Evolutionary conservation across 176 grass and related monocot genomes (phyloP).

Genomic region (Triticum aestivum): DNA sequence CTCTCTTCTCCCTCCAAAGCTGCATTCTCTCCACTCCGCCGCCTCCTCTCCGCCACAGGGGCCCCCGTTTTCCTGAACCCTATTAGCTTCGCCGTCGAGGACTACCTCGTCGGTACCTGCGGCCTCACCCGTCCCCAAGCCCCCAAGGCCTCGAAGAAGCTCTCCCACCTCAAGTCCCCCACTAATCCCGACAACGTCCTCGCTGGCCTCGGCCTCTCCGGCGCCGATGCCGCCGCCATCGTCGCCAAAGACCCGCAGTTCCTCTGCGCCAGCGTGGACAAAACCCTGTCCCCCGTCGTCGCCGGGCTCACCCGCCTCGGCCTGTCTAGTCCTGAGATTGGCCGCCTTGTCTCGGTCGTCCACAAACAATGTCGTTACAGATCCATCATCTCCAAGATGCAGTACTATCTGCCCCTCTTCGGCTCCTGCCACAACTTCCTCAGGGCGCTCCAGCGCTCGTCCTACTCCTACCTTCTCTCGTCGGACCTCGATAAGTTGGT

Average conservation of each 20-base stretch:
- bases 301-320: not conserved
- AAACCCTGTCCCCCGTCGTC: not conserved
- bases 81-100: too few relatives aligned
- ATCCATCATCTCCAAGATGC: not conserved
- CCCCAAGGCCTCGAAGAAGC: too few relatives aligned
- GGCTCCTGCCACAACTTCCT: not conserved
- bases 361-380: accelerated
- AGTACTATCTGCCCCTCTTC: not conserved
- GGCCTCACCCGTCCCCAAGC: too few relatives aligned
- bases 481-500: not conserved
- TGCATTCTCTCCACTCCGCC: too few relatives aligned
- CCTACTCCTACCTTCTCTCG: not conserved
- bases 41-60: too few relatives aligned
- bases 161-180: too few relatives aligned
- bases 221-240: not conserved
- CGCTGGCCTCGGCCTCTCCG: not conserved
- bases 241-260: not conserved
- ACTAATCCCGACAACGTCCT: not conserved
- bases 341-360: not conserved
- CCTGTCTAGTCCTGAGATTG: not conserved
- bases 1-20: too few relatives aligned
- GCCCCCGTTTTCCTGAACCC: too few relatives aligned
- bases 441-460: not conserved
- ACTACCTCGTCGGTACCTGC: too few relatives aligned
- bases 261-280: not conserved